Percentiles rank a stretch among this genome's conserved stretches.
Conservation (phyloP, 768 basidiomycete species). For the Kwoniella mangroviensis region DNA sequence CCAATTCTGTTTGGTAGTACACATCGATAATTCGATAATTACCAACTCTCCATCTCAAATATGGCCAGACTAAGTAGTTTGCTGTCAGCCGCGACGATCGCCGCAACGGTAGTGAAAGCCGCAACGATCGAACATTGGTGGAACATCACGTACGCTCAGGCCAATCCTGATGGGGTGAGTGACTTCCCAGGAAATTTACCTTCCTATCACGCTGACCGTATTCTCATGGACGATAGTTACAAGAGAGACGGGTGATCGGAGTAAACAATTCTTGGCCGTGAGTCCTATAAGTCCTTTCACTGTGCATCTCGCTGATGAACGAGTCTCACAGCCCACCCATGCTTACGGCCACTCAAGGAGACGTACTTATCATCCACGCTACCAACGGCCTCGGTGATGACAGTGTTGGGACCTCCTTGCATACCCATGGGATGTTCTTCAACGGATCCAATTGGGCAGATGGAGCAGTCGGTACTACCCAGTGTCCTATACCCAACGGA, state of each 20-base stretch:
- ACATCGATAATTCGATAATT: no score
- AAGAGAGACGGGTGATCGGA: conserved; percentile 75
- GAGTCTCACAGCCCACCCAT: conserved; percentile 71
- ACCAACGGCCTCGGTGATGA: conserved; percentile 68
- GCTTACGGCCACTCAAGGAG: conserved; percentile 70
- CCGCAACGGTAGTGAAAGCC: conserved; percentile 4
- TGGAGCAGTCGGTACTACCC: conserved; percentile 78
- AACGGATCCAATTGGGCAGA: conserved; percentile 86
- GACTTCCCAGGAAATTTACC: no score
- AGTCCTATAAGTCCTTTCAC: conserved; percentile 51
- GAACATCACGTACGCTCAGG: conserved; percentile 85
- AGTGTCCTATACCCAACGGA: conserved; percentile 79
- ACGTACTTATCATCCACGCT: conserved; percentile 77
- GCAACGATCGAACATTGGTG: conserved; percentile 61
- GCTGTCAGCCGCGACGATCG: conserved; percentile 7
- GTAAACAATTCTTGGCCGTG: conserved; percentile 94
- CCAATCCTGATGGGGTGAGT: conserved; percentile 79
- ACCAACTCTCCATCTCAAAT: background rate
- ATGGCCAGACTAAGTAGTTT: conserved; percentile 12
- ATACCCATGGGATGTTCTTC: conserved; percentile 96
- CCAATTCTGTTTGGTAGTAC: no score
- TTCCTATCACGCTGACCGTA: background rate
- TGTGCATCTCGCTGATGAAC: no score
- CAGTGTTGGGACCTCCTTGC: conserved; percentile 67
- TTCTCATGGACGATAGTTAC: conserved; percentile 49